phyloP scores from a whole-genome alignment of 2,329 filamentous ascomycete genomes.

The Huntiella savannae region DNA sequence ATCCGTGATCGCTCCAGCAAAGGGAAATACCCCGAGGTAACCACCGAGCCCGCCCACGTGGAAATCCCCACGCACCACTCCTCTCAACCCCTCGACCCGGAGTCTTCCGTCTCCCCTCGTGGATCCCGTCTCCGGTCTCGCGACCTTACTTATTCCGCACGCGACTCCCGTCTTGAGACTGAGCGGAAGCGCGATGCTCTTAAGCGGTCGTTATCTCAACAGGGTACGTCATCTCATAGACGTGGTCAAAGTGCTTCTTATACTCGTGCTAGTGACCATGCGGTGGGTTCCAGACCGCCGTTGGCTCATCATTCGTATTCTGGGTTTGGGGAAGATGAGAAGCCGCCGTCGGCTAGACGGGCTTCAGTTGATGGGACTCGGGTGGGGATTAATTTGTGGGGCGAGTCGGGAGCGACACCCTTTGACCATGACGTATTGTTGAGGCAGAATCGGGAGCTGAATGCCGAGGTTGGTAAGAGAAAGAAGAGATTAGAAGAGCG shows the following conservation, averaged over 20 bases:
- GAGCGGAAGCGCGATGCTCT: constrained; percentile 2
- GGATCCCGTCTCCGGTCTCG: background rate
- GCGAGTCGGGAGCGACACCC: no score
- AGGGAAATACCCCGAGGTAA: background rate
- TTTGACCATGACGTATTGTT: background rate
- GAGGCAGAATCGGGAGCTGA: background rate
- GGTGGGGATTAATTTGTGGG: background rate
- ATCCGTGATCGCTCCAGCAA: background rate
- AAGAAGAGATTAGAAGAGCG: constrained; percentile 11
- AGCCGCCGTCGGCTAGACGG: background rate
- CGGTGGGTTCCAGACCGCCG: background rate
- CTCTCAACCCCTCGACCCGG: background rate
- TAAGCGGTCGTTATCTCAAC: constrained; percentile 2
- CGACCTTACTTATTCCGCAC: background rate
- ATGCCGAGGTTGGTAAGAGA: constrained; percentile 9
- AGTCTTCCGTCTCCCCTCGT: background rate
- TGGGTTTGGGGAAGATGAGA: background rate
- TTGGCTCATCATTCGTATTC: background rate
- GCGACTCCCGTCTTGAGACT: background rate
- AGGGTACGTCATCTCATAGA: background rate
- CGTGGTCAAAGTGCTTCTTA: background rate
- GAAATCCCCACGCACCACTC: background rate
- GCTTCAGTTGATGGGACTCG: constrained; percentile 1
- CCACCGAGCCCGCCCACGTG: background rate
- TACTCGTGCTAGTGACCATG: background rate